Conservation (phyloP, 225 moss, liverwort and hornwort species). For the Sphagnum contortum region DNA sequence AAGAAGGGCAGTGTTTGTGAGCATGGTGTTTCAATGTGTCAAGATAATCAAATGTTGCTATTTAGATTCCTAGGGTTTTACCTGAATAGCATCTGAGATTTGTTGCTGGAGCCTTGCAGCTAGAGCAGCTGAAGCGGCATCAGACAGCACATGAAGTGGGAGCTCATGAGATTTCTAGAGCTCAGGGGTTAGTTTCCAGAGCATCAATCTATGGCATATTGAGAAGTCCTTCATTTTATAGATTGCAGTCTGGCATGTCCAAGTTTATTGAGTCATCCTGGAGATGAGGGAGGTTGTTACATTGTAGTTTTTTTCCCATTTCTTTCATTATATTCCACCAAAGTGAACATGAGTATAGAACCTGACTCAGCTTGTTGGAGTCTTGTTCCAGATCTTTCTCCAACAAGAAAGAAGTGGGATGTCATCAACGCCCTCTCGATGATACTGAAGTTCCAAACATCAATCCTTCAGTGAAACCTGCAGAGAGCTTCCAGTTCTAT, state of each 20-base stretch:
- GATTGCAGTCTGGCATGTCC: neutral
- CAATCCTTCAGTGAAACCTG: constrained; percentile 31
- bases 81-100: neutral
- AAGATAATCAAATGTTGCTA: neutral
- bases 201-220: neutral
- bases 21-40: no score
- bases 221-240: neutral
- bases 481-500: constrained; percentile 53
- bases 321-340: neutral
- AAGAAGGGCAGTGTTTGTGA: no score
- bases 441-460: constrained; percentile 44
- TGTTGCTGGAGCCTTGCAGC: constrained; percentile 25
- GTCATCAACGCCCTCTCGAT: constrained; percentile 21
- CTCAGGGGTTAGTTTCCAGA: constrained; percentile 35
- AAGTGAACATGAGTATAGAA: no score
- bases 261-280: neutral
- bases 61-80: neutral
- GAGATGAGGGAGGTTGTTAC: neutral
- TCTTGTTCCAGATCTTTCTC: no score
- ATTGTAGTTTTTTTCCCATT: neutral
- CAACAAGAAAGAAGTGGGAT: neutral
- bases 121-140: constrained; percentile 73
- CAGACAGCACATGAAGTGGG: constrained; percentile 42
- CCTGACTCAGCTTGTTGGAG: no score
- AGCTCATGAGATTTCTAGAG: constrained; percentile 15